A percentile compares a stretch with the other conserved stretches of the same genome.
Conservation (phyloP, 2,329 filamentous ascomycete species). For the Ploettnerulaceae sp. region DNA sequence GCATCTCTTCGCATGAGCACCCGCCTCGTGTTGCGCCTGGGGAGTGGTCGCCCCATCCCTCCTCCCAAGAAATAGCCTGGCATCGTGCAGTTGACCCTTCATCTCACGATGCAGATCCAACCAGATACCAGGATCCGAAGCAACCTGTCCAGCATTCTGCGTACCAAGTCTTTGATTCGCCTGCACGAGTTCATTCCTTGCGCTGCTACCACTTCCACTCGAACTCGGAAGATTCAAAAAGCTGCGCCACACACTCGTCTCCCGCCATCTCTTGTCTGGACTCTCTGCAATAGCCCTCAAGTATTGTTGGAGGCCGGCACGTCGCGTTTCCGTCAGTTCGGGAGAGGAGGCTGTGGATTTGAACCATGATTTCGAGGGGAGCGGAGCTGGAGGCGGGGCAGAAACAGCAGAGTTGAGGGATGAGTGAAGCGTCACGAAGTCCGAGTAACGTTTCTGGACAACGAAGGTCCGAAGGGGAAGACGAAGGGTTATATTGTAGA, state of each 20-base stretch:
- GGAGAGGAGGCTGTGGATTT: conserved; percentile 65
- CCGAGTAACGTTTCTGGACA: conserved; percentile 76
- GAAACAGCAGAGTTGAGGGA: conserved; percentile 56
- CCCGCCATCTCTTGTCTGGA: conserved; percentile 72
- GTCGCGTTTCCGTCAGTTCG: conserved; percentile 66
- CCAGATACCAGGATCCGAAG: conserved; percentile 51
- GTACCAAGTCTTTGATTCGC: conserved; percentile 25
- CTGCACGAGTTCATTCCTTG: conserved; percentile 30
- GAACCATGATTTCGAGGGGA: conserved; percentile 75
- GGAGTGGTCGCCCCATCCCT: conserved; percentile 57
- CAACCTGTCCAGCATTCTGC: conserved; percentile 20
- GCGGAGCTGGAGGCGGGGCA: conserved; percentile 57
- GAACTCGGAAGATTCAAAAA: conserved; percentile 65
- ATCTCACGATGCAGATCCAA: conserved; percentile 70
- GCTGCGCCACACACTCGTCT: conserved; percentile 64
- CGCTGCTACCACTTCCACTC: conserved; percentile 35
- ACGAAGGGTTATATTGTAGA: conserved; percentile 73
- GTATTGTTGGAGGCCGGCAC: conserved; percentile 64
- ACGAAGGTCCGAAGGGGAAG: conserved; percentile 72
- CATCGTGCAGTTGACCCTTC: conserved; percentile 65
- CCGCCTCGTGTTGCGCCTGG: conserved; percentile 56
- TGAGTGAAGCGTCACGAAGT: conserved; percentile 65
- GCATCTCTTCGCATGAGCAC: conserved; percentile 68
- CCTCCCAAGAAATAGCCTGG: conserved; percentile 58
- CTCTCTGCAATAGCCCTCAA: conserved; percentile 66